Conservation (phyloP, 306 rosid species). For the Cicer chorassanicum region DNA sequence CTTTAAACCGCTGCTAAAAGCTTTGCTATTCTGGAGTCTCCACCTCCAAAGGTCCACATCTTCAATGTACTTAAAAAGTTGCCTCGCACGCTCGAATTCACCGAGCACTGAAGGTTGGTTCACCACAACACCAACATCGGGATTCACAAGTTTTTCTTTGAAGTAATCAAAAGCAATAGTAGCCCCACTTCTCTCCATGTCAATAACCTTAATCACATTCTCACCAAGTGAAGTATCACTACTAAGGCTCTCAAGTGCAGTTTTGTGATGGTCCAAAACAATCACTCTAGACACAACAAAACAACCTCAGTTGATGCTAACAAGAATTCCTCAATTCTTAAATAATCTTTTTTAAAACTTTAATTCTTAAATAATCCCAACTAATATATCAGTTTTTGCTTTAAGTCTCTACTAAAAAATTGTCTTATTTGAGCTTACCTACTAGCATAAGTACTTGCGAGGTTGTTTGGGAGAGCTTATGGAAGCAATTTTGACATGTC, state of each 20-base stretch:
- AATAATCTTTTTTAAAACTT: too few species aligned
- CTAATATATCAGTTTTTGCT: neutral
- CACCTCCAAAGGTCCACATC: constrained; percentile 96
- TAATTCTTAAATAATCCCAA: neutral
- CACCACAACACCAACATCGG: constrained; percentile 35
- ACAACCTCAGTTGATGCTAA: neutral
- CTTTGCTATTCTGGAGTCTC: constrained; percentile 78
- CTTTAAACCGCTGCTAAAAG: constrained; percentile 79
- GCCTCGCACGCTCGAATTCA: constrained; percentile 58
- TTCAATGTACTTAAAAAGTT: constrained; percentile 72
- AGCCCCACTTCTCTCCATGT: constrained; percentile 84
- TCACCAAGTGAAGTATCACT: constrained; percentile 41
- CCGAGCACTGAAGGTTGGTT: constrained; percentile 41
- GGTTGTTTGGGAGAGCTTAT: too few species aligned
- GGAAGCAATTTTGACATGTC: too few species aligned
- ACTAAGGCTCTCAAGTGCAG: constrained; percentile 61
- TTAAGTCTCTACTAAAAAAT: neutral
- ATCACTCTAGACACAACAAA: constrained; percentile 53
- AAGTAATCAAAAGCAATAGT: constrained; percentile 93
- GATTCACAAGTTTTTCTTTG: constrained; percentile 53
- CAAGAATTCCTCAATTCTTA: constrained; percentile 4
- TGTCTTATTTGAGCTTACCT: too few species aligned
- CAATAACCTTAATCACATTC: constrained; percentile 64
- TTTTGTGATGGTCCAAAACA: constrained; percentile 91
- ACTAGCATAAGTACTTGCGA: too few species aligned